Conservation (phyloP, 306 rosid species). For the Carpinus viminea region DNA sequence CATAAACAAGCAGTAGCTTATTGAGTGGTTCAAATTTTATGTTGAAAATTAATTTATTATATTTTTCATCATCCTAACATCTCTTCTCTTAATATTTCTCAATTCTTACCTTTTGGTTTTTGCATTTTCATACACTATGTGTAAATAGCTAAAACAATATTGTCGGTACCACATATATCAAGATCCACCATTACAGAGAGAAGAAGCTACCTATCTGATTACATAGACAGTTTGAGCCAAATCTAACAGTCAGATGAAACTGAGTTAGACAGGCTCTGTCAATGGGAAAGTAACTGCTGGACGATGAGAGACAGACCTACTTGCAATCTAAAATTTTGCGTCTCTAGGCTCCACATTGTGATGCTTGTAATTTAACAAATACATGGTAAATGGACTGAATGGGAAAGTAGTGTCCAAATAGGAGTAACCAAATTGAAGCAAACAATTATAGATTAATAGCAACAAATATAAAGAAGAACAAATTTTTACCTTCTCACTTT, state of each 20-base stretch:
- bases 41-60: background rate
- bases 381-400: constrained; percentile 2
- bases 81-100: background rate
- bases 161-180: background rate
- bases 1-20: too few species aligned
- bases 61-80: background rate
- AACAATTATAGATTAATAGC: background rate
- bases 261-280: background rate
- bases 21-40: background rate
- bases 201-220: background rate
- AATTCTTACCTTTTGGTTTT: background rate
- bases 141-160: background rate
- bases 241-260: background rate
- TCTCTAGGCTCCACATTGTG: constrained; percentile 1
- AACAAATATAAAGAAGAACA: background rate
- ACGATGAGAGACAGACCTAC: background rate
- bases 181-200: background rate
- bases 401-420: background rate
- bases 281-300: background rate
- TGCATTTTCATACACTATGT: background rate
- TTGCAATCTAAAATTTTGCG: background rate
- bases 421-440: background rate
- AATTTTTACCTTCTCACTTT: constrained; percentile 61
- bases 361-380: background rate
- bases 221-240: background rate